A percentile compares a stretch with the other conserved stretches of the same genome.
Evolutionary conservation across 495 filamentous ascomycete species (phyloP).

Genomic region (Annulohypoxylon stygium): DNA sequence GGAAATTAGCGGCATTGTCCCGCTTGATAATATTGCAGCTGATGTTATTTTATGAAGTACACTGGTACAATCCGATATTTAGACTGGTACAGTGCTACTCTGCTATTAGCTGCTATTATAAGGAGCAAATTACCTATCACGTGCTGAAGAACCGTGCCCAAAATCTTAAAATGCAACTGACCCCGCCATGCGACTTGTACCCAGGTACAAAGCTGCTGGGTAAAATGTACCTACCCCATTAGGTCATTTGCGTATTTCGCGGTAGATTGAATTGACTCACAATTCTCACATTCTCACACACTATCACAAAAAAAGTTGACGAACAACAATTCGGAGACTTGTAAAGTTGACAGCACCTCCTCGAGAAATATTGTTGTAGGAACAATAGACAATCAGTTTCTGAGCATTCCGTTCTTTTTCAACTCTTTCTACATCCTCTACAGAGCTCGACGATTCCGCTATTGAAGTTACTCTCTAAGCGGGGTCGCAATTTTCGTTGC

Average conservation of each 20-base stretch:
- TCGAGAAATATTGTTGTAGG: background rate
- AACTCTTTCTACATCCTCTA: no score
- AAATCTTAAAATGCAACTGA: slow-evolving; percentile 32
- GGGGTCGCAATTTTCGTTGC: slow-evolving; percentile 3
- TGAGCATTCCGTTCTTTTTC: background rate
- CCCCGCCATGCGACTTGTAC: slow-evolving; percentile 32
- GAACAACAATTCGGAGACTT: background rate
- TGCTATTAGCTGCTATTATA: background rate
- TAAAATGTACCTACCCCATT: slow-evolving; percentile 20
- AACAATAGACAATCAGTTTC: background rate
- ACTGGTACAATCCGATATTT: background rate
- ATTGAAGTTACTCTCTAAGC: background rate
- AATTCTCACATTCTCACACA: slow-evolving; percentile 12
- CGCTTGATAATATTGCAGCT: slow-evolving; percentile 18
- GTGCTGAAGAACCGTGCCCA: slow-evolving; percentile 32
- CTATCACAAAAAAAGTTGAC: slow-evolving; percentile 14
- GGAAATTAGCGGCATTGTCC: slow-evolving; percentile 41
- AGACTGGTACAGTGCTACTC: slow-evolving; percentile 3
- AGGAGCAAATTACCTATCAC: slow-evolving; percentile 41
- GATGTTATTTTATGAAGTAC: slow-evolving; percentile 4
- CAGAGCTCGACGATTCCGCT: background rate
- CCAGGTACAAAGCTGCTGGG: slow-evolving; percentile 17
- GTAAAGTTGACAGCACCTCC: background rate
- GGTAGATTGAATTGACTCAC: slow-evolving; percentile 31
- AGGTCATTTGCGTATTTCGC: slow-evolving; percentile 23